phyloP scores from a whole-genome alignment of 1,284 basidiomycete genomes.

The Marasmius oreades region DNA sequence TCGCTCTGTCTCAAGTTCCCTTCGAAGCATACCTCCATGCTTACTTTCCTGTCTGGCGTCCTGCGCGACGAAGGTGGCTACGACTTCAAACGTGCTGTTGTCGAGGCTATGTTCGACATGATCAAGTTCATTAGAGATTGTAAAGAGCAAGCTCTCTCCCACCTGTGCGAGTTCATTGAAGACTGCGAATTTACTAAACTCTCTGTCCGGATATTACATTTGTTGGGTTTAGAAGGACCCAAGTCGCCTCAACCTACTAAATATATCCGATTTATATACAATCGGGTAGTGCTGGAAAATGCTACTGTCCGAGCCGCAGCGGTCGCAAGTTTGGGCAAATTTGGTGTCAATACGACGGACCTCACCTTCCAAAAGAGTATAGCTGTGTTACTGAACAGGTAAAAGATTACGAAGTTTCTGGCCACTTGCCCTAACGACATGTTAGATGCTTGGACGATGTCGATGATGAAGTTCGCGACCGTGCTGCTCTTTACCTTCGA shows the following conservation, averaged over 20 bases:
- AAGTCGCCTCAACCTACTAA: conserved; percentile 94
- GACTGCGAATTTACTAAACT: conserved; percentile 99
- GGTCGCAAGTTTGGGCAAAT: conserved; percentile 93
- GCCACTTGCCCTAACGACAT: background rate
- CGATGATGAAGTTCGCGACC: conserved; percentile 98
- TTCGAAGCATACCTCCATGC: conserved; percentile 92
- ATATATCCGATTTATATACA: conserved; percentile 99
- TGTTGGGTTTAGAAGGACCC: conserved; percentile 95
- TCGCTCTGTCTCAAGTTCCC: conserved; percentile 99
- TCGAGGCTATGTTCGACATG: conserved; percentile 99
- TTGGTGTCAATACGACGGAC: conserved; percentile 88
- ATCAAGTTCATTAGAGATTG: conserved; percentile 95
- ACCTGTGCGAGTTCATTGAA: conserved; percentile 99
- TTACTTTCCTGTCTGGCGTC: conserved; percentile 91
- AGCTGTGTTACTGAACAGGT: conserved; percentile 82
- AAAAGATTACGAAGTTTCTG: conserved; percentile 19
- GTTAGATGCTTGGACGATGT: conserved; percentile 94
- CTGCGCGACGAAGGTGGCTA: conserved; percentile 97
- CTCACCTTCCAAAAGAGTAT: conserved; percentile 80
- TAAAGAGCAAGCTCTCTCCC: conserved; percentile 95
- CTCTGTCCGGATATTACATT: conserved; percentile 92
- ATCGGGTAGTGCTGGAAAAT: conserved; percentile 98
- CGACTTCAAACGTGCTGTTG: conserved; percentile 98
- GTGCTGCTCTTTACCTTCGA: conserved; percentile 92
- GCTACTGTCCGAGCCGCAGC: conserved; percentile 97